Evolutionary conservation across 352 stramenopile genomes (phyloP), one percentile per base, ranked within the genome.

Genomic region (Phytopythium sindhum): DNA sequence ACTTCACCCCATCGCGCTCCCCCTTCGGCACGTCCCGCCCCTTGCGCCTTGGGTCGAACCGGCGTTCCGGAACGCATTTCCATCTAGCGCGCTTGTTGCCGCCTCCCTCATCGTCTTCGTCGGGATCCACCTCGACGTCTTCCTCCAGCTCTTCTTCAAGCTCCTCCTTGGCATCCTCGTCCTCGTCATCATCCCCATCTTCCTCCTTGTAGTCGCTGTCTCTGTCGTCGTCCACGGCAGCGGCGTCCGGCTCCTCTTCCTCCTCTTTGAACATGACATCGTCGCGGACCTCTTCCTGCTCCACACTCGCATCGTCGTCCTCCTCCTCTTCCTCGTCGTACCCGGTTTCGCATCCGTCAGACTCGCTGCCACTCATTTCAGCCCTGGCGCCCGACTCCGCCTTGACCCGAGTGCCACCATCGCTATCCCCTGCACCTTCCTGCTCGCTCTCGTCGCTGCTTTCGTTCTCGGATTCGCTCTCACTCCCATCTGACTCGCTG

Each of bases 131-230:
- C 11, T 35, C 47, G n/a, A 21, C 61, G 41, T 73, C 76, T 33
- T n/a, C 14, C 19, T 29, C 39, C 9, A 44, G 58, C 31, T 65
- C 65, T 4, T 73, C 50, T 12, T 73, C 67, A 2, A 42, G 45
- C 8, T 17, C 52, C 14, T 26, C 63, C 15, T 58, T 45, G 23
- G 69, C 53, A 0, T 63, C 37, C 10, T 67, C 67, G 10, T 39
- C n/a, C n/a, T 60, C 28, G 4, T 62, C 56, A 33, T 69, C 63
- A 0, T 64, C 35, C 1, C 31, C 31, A 4, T 61, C 35, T 39
- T 42, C 60, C 15, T 42, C 39, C 17, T 26, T 59, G n/a, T 35
- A 35, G 47, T 54, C 47, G 23, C 23, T 54, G 47, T 60, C 51
- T 12, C 56, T 14, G 9, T 51, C 52, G 1, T 61, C 52, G 10